These are phyloP conservation scores for Fusarium annulatum DNA, from an alignment of 2,329 filamentous ascomycete species.

Conservation along the genomic window DNA sequence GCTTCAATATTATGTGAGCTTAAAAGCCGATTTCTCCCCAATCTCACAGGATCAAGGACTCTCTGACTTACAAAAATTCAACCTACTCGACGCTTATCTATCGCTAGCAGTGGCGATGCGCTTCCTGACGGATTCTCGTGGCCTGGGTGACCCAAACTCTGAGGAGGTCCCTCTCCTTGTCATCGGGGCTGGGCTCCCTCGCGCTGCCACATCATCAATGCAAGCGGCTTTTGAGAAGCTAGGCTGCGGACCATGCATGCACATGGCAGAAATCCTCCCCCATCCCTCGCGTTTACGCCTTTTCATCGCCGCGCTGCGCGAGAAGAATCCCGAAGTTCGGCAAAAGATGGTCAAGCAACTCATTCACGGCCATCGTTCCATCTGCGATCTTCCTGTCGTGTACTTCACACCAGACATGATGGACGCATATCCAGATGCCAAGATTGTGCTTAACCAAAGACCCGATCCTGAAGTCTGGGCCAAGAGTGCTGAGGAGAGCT, in stretches of 20 bases:
- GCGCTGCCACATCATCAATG: slow-evolving; percentile 52
- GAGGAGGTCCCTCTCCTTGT: slow-evolving; percentile 30
- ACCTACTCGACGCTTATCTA: accelerated
- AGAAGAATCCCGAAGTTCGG: slow-evolving; percentile 42
- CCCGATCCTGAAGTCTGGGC: slow-evolving; percentile 44
- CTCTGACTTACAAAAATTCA: accelerated
- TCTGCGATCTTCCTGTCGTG: slow-evolving; percentile 47
- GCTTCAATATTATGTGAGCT: not conserved
- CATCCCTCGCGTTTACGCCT: slow-evolving; percentile 40
- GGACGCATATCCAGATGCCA: slow-evolving; percentile 52
- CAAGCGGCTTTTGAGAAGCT: slow-evolving; percentile 49
- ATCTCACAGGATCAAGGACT: not conserved
- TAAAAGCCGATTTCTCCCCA: not conserved
- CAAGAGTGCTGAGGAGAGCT: slow-evolving; percentile 39
- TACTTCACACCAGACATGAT: slow-evolving; percentile 52
- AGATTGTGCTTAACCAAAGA: slow-evolving; percentile 49
- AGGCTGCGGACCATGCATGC: slow-evolving; percentile 47
- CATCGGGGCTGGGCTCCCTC: slow-evolving; percentile 48
- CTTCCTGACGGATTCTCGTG: slow-evolving; percentile 29
- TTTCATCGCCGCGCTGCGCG: slow-evolving; percentile 43
- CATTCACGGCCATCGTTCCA: slow-evolving; percentile 47
- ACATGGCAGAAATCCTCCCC: slow-evolving; percentile 48
- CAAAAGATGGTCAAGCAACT: slow-evolving; percentile 47
- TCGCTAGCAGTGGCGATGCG: slow-evolving; percentile 9
- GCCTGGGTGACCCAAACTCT: slow-evolving; percentile 1